Conservation (phyloP, 495 filamentous ascomycete genomes). For the Neurospora sp. region DNA sequence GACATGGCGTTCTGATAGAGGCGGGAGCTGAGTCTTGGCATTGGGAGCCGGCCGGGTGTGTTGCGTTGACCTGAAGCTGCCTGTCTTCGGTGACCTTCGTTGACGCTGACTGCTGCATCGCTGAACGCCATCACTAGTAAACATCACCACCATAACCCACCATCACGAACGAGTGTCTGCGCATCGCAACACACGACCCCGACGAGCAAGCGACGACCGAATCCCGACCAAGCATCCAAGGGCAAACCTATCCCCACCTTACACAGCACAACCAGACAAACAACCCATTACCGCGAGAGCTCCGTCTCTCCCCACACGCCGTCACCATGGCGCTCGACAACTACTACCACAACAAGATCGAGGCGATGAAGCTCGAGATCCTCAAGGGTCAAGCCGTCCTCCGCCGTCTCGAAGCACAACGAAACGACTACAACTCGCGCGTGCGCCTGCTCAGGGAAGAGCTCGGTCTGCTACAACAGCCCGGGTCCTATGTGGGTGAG, state of each 20-base stretch:
- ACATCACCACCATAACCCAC: not conserved
- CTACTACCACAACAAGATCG: constrained; percentile 99
- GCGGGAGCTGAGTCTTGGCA: constrained; percentile 7
- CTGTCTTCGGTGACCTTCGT: constrained; percentile 4
- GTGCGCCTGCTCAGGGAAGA: constrained; percentile 93
- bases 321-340: constrained; percentile 92
- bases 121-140: not conserved
- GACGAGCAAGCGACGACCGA: not conserved
- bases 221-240: not conserved
- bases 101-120: no score
- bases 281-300: not conserved
- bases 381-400: constrained; percentile 95
- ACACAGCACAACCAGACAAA: not conserved
- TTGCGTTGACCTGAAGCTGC: constrained; percentile 28
- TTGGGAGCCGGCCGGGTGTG: constrained; percentile 3
- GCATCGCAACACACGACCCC: not conserved
- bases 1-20: not conserved
- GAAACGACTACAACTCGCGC: constrained; percentile 98
- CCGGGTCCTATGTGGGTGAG: constrained; percentile 96
- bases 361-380: constrained; percentile 99
- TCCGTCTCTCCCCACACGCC: constrained; percentile 10
- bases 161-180: not conserved
- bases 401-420: constrained; percentile 89
- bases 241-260: not conserved
- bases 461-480: constrained; percentile 90